A percentile compares a stretch with the other conserved stretches of the same genome.
phyloP scores from a whole-genome alignment of 2,329 filamentous ascomycete species.

The Fusarium fracticaudum region DNA sequence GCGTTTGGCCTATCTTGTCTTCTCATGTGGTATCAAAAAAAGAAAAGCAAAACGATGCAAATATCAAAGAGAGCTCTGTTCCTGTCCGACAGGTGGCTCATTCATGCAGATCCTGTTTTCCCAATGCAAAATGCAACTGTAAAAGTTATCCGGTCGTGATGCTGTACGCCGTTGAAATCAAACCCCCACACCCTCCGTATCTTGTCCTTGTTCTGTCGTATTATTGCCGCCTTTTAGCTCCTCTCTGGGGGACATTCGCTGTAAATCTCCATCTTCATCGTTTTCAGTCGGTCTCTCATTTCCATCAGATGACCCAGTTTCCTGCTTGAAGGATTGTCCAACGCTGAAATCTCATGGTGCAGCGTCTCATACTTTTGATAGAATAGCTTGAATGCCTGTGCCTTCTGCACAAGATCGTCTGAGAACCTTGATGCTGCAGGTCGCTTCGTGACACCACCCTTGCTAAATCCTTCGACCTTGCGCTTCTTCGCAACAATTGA shows the following conservation, averaged over 20 bases:
- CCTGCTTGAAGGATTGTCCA: constrained; percentile 61
- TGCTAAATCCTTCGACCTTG: constrained; percentile 47
- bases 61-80: constrained; percentile 39
- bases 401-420: constrained; percentile 60
- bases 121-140: constrained; percentile 39
- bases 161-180: constrained; percentile 36
- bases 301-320: constrained; percentile 62
- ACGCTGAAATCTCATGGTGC: constrained; percentile 62
- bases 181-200: constrained; percentile 12
- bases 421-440: constrained; percentile 43
- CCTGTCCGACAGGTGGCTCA: constrained; percentile 31
- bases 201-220: constrained; percentile 13
- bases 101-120: constrained; percentile 41
- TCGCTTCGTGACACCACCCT: constrained; percentile 43
- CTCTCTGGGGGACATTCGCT: constrained; percentile 51
- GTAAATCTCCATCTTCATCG: constrained; percentile 70
- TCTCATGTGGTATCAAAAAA: constrained; percentile 42
- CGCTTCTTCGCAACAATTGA: constrained; percentile 55
- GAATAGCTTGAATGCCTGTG: constrained; percentile 63
- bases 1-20: constrained; percentile 23
- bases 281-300: constrained; percentile 63
- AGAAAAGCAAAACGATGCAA: constrained; percentile 25
- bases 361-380: constrained; percentile 67
- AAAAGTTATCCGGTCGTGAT: constrained; percentile 42
- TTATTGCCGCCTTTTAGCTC: constrained; percentile 34